A percentile compares a stretch with the other conserved stretches of the same genome.
Conservation (phyloP, 176 grass and related monocot species). For the Pontederia crassipes region DNA sequence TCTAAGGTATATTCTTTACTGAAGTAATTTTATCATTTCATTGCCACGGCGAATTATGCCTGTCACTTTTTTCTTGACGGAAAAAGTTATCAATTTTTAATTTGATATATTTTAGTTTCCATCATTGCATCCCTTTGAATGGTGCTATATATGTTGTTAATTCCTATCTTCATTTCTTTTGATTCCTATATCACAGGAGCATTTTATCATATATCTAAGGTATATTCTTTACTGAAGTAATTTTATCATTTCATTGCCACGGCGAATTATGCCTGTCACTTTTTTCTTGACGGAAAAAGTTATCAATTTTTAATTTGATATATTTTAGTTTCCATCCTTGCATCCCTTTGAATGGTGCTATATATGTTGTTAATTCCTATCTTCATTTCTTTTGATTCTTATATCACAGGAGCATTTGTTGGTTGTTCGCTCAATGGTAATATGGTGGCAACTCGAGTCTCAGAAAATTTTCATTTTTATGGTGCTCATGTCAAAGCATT, state of each 20-base stretch:
- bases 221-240: no score
- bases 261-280: no score
- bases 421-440: constrained; percentile 69
- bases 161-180: background rate
- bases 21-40: no score
- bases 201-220: constrained; percentile 17
- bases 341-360: background rate
- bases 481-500: constrained; percentile 46
- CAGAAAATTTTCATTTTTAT: constrained; percentile 62
- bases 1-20: no score
- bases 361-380: background rate
- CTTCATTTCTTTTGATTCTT: background rate
- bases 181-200: constrained; percentile 38
- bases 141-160: background rate
- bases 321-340: background rate
- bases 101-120: background rate
- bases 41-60: no score
- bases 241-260: no score
- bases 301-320: no score
- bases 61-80: no score
- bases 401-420: constrained; percentile 62
- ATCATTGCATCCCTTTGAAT: background rate
- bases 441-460: constrained; percentile 37
- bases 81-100: no score
- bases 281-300: no score